These are phyloP conservation scores for Candida peoriensis DNA, from an alignment of 805 yeast genomes.

Conservation along the genomic window DNA sequence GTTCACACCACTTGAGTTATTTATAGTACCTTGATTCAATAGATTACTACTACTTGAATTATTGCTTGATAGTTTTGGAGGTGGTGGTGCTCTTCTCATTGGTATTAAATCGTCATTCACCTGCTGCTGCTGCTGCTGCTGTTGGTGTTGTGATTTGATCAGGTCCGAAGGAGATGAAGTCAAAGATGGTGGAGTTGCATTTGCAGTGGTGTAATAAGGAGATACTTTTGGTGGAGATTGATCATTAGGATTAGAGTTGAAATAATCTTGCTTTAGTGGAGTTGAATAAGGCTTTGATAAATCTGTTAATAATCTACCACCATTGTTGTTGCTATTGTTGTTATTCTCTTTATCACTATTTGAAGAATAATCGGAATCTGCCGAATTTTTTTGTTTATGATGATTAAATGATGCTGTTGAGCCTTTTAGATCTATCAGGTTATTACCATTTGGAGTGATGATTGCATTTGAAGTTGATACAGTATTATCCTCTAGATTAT, in stretches of 20 bases:
- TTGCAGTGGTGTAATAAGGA: conserved; percentile 17
- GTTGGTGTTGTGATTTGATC: not conserved
- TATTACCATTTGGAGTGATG: not conserved
- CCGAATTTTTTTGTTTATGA: conserved; percentile 19
- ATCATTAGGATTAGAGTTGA: no score
- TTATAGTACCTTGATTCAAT: conserved; percentile 20
- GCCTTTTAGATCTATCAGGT: no score
- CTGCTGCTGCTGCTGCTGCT: conserved; percentile 3
- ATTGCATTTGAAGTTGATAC: not conserved
- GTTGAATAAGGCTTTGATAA: conserved; percentile 37
- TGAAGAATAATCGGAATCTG: conserved; percentile 19
- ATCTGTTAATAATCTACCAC: conserved; percentile 32
- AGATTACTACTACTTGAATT: conserved; percentile 6
- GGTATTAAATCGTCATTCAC: conserved; percentile 35
- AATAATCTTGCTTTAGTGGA: conserved; percentile 39
- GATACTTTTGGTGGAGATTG: conserved; percentile 33
- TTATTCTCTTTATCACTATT: conserved; percentile 14
- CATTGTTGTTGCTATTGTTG: conserved; percentile 19
- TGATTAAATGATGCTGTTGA: no score
- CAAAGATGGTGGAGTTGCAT: conserved; percentile 2
- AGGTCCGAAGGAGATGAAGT: conserved; percentile 9
- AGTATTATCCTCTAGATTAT: conserved; percentile 8
- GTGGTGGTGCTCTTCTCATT: conserved; percentile 52
- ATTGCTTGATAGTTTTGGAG: conserved; percentile 30
- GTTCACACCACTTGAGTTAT: conserved; percentile 29